Percentiles rank a stretch among this genome's conserved stretches.
Evolutionary conservation across 2,329 filamentous ascomycete species (phyloP).

Genomic region (Hortaea werneckii): DNA sequence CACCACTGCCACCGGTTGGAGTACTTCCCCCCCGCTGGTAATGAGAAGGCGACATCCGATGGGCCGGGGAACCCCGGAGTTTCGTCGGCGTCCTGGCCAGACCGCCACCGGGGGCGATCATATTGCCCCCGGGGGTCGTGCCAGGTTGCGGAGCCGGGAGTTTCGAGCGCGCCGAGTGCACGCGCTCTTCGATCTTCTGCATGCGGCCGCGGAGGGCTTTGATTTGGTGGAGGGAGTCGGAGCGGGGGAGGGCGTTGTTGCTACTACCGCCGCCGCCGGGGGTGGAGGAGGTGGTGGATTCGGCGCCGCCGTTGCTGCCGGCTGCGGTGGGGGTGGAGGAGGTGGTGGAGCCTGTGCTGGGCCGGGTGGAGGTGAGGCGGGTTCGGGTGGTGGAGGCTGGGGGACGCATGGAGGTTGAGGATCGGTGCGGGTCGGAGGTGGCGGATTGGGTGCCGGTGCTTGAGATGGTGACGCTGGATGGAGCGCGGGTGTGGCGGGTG

Average conservation of each 20-base stretch:
- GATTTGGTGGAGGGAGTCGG: slow-evolving; percentile 79
- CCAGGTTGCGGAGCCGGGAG: slow-evolving; percentile 68
- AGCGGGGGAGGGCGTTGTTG: slow-evolving; percentile 39
- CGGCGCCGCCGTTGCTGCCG: slow-evolving; percentile 18
- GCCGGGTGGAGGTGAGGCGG: slow-evolving; percentile 21
- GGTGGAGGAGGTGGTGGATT: slow-evolving; percentile 24
- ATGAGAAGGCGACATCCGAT: no score
- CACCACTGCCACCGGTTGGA: no score
- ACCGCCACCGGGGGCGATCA: no score
- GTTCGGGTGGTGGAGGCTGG: slow-evolving; percentile 28
- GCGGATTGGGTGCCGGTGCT: slow-evolving; percentile 12
- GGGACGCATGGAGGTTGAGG: slow-evolving; percentile 23
- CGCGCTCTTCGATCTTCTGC: slow-evolving; percentile 88
- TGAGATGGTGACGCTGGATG: slow-evolving; percentile 43
- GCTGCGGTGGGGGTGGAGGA: slow-evolving; percentile 33
- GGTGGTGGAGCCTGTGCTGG: slow-evolving; percentile 9
- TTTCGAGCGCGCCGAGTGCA: slow-evolving; percentile 84
- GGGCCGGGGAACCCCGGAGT: no score
- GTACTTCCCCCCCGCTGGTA: no score
- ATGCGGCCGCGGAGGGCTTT: slow-evolving; percentile 91
- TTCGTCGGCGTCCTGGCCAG: no score
- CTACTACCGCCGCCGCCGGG: slow-evolving; percentile 22
- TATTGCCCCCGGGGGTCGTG: slow-evolving; percentile 47
- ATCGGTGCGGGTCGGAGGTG: slow-evolving; percentile 12
- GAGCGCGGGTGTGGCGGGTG: slow-evolving; percentile 42